These are phyloP conservation scores for Leishmania mexicana DNA, from an alignment of 208 protist species.

Conservation along the genomic window DNA sequence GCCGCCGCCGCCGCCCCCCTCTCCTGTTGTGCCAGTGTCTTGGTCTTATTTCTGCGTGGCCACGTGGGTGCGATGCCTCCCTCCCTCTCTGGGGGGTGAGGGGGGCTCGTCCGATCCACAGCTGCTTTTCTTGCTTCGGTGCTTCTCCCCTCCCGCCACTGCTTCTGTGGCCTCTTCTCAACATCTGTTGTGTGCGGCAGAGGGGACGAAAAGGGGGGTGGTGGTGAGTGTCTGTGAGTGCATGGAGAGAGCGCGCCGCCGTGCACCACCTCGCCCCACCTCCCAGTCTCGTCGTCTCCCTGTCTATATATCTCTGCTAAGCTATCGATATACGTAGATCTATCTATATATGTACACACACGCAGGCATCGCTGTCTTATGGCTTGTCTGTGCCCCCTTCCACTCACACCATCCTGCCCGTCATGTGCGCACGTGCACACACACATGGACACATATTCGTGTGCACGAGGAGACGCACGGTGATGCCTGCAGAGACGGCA, in stretches of 20 bases:
- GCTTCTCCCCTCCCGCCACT: too few species aligned
- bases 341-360: neutral
- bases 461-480: neutral
- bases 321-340: neutral
- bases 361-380: too few species aligned
- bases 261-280: neutral
- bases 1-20: neutral
- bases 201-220: too few species aligned
- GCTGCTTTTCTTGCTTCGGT: too few species aligned
- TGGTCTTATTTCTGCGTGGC: neutral
- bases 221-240: neutral
- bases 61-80: too few species aligned
- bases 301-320: neutral
- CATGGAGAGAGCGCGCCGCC: neutral
- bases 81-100: too few species aligned
- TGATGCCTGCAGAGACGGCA: neutral
- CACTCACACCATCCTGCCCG: neutral
- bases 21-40: neutral
- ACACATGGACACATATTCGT: neutral
- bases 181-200: too few species aligned
- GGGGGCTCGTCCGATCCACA: too few species aligned
- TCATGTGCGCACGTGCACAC: neutral
- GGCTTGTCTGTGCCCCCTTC: neutral
- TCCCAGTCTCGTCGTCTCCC: neutral
- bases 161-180: too few species aligned